A percentile compares a stretch with the other conserved stretches of the same genome.
Evolutionary conservation across 2,329 filamentous ascomycete genomes (phyloP).

Genomic region (Apiospora phragmitis): DNA sequence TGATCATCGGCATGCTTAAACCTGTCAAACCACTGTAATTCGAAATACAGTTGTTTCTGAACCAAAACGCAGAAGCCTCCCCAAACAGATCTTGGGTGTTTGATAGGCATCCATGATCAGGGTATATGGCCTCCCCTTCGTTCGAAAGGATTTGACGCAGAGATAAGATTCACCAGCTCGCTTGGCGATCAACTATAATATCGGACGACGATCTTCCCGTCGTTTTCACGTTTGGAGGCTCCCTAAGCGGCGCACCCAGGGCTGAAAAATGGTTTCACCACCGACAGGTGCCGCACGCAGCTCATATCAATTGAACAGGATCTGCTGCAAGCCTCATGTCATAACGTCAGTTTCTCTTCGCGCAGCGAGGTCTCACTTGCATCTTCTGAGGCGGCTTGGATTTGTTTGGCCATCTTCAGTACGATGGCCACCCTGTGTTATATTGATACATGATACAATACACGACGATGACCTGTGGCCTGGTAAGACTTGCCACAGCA

Average conservation of each 20-base stretch:
- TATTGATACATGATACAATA: not conserved
- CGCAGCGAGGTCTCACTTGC: not conserved
- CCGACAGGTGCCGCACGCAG: not conserved
- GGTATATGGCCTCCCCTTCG: not conserved
- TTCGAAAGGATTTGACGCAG: not conserved
- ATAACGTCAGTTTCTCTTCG: not conserved
- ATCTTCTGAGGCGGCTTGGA: not conserved
- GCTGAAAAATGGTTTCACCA: not conserved
- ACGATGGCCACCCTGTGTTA: not conserved
- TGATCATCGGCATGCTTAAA: not conserved
- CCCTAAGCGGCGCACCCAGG: not conserved
- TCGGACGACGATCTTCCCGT: conserved; percentile 6
- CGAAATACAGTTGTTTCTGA: not conserved
- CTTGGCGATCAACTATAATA: conserved; percentile 1
- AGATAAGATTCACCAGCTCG: not conserved
- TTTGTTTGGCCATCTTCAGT: not conserved
- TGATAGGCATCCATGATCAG: not conserved
- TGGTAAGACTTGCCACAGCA: not conserved
- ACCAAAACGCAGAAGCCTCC: not conserved
- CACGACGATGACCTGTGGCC: not conserved
- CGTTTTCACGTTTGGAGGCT: not conserved
- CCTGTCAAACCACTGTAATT: not conserved
- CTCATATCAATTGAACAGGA: not conserved
- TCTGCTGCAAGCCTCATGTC: not conserved
- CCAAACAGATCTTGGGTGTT: not conserved